phyloP scores from a whole-genome alignment of 2,329 filamentous ascomycete species.

The Ascochyta viciae-villosae region DNA sequence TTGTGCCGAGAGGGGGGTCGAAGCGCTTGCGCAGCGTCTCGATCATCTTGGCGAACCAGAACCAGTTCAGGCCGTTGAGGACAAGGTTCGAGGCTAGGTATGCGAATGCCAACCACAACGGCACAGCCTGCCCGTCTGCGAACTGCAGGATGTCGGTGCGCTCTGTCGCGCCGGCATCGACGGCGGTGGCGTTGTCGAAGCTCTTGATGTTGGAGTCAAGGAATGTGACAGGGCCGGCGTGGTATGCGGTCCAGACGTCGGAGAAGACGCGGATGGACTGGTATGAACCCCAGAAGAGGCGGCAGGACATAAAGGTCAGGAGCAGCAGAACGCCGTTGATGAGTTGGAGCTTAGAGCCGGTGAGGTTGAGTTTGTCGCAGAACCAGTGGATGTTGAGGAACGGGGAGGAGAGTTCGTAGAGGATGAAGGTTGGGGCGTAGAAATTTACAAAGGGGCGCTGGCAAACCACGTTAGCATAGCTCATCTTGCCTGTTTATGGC shows the following conservation, averaged over 20 bases:
- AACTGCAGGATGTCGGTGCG: conserved; percentile 59
- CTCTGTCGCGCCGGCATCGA: conserved; percentile 29
- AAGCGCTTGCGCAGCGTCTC: conserved; percentile 79
- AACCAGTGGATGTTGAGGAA: conserved; percentile 94
- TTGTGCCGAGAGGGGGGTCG: conserved; percentile 62
- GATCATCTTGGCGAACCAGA: conserved; percentile 90
- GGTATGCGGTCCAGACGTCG: conserved; percentile 66
- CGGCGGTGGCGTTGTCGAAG: conserved; percentile 30
- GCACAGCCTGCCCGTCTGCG: conserved; percentile 57
- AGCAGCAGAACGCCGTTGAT: conserved; percentile 79
- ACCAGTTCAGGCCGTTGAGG: conserved; percentile 79
- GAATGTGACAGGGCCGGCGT: conserved; percentile 27
- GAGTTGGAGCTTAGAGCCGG: conserved; percentile 74
- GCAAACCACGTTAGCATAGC: neutral
- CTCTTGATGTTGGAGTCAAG: conserved; percentile 41
- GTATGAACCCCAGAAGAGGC: conserved; percentile 79
- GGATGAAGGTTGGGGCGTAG: conserved; percentile 80
- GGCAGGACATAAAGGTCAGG: conserved; percentile 76
- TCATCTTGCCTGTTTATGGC: neutral
- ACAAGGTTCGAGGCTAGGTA: conserved; percentile 76
- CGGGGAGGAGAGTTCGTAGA: conserved; percentile 85
- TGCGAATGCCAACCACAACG: conserved; percentile 71
- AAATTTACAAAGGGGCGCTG: conserved; percentile 85
- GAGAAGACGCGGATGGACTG: conserved; percentile 69
- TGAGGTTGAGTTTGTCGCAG: conserved; percentile 84